Conservation (phyloP, 352 stramenopile species). For the Phytophthora meadii region DNA sequence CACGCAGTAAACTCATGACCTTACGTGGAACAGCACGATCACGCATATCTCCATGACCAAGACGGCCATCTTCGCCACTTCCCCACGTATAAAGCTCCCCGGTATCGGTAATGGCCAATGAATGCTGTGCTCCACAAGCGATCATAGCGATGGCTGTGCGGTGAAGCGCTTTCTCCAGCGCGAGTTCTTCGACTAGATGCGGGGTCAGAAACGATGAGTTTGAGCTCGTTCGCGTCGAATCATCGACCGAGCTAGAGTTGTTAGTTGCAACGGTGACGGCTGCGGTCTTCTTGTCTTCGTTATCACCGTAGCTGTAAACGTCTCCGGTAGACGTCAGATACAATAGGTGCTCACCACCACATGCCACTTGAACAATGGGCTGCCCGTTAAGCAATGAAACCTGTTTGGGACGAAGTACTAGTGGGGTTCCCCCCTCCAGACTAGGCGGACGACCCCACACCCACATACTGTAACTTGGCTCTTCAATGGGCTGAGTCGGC, state of each 20-base stretch:
- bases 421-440: constrained; percentile 51
- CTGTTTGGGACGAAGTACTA: constrained; percentile 75
- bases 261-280: constrained; percentile 18
- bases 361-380: constrained; percentile 77
- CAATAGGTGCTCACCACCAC: constrained; percentile 76
- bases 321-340: constrained; percentile 81
- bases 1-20: constrained; percentile 77
- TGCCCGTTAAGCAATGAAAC: constrained; percentile 61
- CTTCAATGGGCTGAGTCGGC: constrained; percentile 16
- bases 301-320: constrained; percentile 81
- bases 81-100: constrained; percentile 87
- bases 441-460: constrained; percentile 77
- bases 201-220: constrained; percentile 57
- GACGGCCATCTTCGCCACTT: constrained; percentile 78
- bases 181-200: constrained; percentile 79
- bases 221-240: constrained; percentile 14
- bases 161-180: constrained; percentile 81
- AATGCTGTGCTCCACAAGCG: constrained; percentile 80
- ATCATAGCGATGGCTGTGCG: constrained; percentile 65
- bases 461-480: constrained; percentile 52
- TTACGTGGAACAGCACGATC: constrained; percentile 79
- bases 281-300: constrained; percentile 62
- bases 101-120: constrained; percentile 67
- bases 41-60: constrained; percentile 85
- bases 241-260: not conserved